Evolutionary conservation across 2,329 filamentous ascomycete genomes (phyloP).

Genomic region (Trichoderma hamatum): DNA sequence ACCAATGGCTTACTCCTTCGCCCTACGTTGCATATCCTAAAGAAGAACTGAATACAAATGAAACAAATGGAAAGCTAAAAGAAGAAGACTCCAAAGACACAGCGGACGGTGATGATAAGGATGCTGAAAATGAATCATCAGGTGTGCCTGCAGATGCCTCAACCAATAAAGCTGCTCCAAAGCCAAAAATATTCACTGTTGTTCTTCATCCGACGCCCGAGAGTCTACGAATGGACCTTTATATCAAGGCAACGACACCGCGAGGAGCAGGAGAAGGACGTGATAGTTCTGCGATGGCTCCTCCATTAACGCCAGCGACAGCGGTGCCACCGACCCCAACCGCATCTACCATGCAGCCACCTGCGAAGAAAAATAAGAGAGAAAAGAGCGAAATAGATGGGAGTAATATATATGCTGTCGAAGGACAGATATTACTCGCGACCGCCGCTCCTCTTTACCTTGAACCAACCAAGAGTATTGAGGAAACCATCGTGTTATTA

Average conservation of each 20-base stretch:
- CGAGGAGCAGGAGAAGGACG: constrained; percentile 45
- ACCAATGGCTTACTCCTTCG: constrained; percentile 86
- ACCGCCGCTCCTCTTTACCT: constrained; percentile 77
- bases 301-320: constrained; percentile 69
- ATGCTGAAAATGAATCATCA: constrained; percentile 60
- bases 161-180: constrained; percentile 42
- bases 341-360: constrained; percentile 59
- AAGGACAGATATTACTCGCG: constrained; percentile 73
- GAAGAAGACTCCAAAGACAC: constrained; percentile 41
- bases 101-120: constrained; percentile 42
- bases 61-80: constrained; percentile 36
- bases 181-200: constrained; percentile 71
- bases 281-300: constrained; percentile 51
- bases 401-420: constrained; percentile 71
- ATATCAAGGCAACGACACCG: constrained; percentile 75
- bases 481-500: constrained; percentile 72
- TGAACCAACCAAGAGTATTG: constrained; percentile 70
- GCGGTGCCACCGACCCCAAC: constrained; percentile 65
- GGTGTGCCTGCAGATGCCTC: constrained; percentile 51
- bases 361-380: constrained; percentile 69
- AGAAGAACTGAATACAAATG: constrained; percentile 49
- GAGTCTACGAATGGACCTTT: constrained; percentile 74
- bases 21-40: constrained; percentile 77
- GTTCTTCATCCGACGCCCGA: constrained; percentile 84
- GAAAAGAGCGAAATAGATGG: constrained; percentile 77